Percentiles rank a stretch among this genome's conserved stretches.
phyloP scores from a whole-genome alignment of 257 asterid genomes.

The Phtheirospermum japonicum region DNA sequence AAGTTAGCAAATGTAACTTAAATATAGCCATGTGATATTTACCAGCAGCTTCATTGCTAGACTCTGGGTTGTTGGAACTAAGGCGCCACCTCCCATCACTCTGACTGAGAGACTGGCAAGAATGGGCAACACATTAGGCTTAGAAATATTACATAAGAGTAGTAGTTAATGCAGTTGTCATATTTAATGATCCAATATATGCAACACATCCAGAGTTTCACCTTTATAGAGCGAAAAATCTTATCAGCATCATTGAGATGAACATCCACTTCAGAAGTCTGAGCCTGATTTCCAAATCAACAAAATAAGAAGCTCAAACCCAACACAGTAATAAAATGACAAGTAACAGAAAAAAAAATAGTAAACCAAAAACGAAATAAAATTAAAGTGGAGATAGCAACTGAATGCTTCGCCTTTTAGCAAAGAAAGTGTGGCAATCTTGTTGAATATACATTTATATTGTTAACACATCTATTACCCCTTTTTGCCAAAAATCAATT shows the following conservation, averaged over 20 bases:
- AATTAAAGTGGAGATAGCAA: neutral
- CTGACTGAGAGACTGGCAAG: slow-evolving; percentile 83
- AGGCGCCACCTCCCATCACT: slow-evolving; percentile 99
- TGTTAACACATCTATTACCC: neutral
- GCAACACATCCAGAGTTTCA: slow-evolving; percentile 27
- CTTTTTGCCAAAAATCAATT: slow-evolving; percentile 19
- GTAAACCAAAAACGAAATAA: neutral
- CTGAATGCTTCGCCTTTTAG: neutral
- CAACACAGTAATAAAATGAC: slow-evolving; percentile 11
- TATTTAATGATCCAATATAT: slow-evolving; percentile 11
- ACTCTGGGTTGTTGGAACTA: slow-evolving; percentile 76
- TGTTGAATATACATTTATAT: neutral
- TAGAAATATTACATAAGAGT: slow-evolving; percentile 1
- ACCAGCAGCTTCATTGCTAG: slow-evolving; percentile 94
- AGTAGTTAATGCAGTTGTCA: slow-evolving; percentile 18
- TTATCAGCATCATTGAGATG: slow-evolving; percentile 68
- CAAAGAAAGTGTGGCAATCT: slow-evolving; percentile 10
- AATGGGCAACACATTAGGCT: slow-evolving; percentile 28
- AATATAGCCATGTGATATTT: slow-evolving; percentile 18
- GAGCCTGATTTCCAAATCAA: slow-evolving; percentile 55
- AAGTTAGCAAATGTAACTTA: slow-evolving; percentile 21
- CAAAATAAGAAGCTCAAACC: slow-evolving; percentile 15
- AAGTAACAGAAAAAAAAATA: neutral
- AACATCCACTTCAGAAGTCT: slow-evolving; percentile 56
- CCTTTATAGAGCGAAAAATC: slow-evolving; percentile 75